These are phyloP conservation scores for Trypanosoma theileri DNA, from an alignment of 208 protist species.

Conservation along the genomic window DNA sequence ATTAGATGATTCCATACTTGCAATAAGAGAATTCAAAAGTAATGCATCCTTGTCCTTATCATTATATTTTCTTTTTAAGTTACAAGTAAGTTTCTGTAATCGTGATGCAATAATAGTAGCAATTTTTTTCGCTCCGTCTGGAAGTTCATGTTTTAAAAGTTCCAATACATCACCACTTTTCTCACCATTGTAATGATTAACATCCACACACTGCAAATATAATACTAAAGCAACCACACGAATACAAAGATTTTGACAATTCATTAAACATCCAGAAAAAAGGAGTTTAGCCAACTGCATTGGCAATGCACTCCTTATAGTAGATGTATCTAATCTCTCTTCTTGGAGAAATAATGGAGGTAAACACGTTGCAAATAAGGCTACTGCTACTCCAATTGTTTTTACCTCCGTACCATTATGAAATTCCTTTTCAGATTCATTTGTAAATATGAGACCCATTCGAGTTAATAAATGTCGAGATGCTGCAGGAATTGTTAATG, in stretches of 20 bases:
- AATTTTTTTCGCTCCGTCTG: neutral
- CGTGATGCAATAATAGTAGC: constrained; percentile 6
- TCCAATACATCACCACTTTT: constrained; percentile 26
- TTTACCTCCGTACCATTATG: constrained; percentile 18
- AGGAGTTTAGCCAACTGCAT: constrained; percentile 78
- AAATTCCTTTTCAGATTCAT: neutral
- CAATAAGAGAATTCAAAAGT: neutral
- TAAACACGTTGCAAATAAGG: constrained; percentile 38
- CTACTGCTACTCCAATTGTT: constrained; percentile 25
- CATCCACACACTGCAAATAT: neutral
- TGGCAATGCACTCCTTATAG: constrained; percentile 28
- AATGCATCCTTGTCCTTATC: neutral
- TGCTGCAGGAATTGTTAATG: constrained; percentile 20
- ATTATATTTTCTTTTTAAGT: neutral
- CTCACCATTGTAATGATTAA: neutral
- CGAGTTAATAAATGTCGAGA: constrained; percentile 20
- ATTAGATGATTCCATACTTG: neutral
- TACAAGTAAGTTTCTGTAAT: neutral
- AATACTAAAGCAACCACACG: constrained; percentile 30
- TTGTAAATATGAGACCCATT: constrained; percentile 23
- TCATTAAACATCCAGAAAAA: constrained; percentile 50
- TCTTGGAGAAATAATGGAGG: constrained; percentile 15
- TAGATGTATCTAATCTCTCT: neutral
- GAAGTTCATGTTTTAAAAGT: constrained; percentile 10
- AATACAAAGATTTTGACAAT: constrained; percentile 28